A percentile compares a stretch with the other conserved stretches of the same genome.
Evolutionary conservation across 2,329 filamentous ascomycete genomes (phyloP).

Genomic region (Cytospora piceae): DNA sequence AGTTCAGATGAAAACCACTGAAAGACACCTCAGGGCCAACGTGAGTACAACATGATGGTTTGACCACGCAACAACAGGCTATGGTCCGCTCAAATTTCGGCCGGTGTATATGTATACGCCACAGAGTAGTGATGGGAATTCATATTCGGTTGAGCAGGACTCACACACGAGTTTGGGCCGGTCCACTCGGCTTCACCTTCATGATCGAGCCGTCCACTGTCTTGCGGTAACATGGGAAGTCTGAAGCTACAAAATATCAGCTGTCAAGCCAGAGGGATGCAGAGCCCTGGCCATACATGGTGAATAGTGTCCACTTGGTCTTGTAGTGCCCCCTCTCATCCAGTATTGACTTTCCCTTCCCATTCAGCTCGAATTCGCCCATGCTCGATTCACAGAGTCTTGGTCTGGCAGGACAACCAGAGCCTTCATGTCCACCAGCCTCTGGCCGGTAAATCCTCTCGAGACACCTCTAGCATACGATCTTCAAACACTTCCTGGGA

Average conservation of each 20-base stretch:
- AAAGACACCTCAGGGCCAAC: not conserved
- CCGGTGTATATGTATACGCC: not conserved
- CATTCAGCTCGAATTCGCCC: constrained; percentile 6
- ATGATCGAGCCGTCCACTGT: not conserved
- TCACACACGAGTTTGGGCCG: not conserved
- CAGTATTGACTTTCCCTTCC: not conserved
- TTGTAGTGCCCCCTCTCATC: not conserved
- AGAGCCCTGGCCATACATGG: not conserved
- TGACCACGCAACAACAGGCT: not conserved
- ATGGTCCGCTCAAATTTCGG: not conserved
- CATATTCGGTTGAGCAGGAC: not conserved
- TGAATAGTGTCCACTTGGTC: constrained; percentile 6
- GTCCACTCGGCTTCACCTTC: constrained; percentile 2
- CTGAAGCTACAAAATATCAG: not conserved
- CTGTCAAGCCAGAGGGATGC: not conserved
- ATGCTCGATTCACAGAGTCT: not conserved
- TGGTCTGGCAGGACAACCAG: not conserved
- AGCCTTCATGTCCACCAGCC: not conserved
- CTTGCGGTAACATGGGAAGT: constrained; percentile 3
- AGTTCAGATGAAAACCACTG: not conserved
- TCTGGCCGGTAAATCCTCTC: not conserved
- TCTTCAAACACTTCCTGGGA: not conserved
- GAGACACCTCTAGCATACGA: not conserved
- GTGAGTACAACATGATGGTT: not conserved
- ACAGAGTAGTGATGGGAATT: not conserved